Evolutionary conservation across 208 protist genomes (phyloP).

Genomic region (Acanthamoeba triangularis): DNA sequence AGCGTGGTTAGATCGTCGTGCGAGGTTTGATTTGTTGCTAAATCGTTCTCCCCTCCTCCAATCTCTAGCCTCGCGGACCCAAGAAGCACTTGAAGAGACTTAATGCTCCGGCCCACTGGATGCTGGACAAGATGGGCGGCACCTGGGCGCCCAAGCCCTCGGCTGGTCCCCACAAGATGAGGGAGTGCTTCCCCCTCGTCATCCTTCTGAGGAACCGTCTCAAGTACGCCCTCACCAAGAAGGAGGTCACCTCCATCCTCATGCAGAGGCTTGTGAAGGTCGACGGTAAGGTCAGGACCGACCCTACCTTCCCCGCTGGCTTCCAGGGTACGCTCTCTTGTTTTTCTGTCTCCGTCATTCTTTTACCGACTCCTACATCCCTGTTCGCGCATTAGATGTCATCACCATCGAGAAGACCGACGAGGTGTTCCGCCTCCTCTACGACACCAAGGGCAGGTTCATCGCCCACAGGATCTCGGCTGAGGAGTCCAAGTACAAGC

Average conservation of each 20-base stretch:
- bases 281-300: slow-evolving; percentile 98
- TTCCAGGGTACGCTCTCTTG: slow-evolving; percentile 95
- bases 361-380: background rate
- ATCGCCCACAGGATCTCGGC: slow-evolving; percentile 96
- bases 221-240: slow-evolving; percentile 99
- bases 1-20: background rate
- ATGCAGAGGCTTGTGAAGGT: slow-evolving; percentile 97
- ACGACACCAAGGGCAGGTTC: slow-evolving; percentile 99
- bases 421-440: slow-evolving; percentile 99
- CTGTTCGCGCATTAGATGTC: slow-evolving; percentile 92
- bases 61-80: slow-evolving; percentile 93
- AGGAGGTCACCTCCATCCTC: slow-evolving; percentile 98
- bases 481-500: slow-evolving; percentile 97
- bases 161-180: slow-evolving; percentile 98
- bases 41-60: background rate
- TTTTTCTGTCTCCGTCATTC: background rate
- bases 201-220: slow-evolving; percentile 97
- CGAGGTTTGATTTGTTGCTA: background rate
- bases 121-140: slow-evolving; percentile 99
- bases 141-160: slow-evolving; percentile 98
- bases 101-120: slow-evolving; percentile 99
- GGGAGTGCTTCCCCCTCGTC: slow-evolving; percentile 96
- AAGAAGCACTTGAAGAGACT: slow-evolving; percentile 99
- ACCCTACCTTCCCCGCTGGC: slow-evolving; percentile 98
- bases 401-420: slow-evolving; percentile 98